These are phyloP conservation scores for Sphaerobolus stellatus DNA, from an alignment of 1,284 basidiomycete species.

Conservation along the genomic window DNA sequence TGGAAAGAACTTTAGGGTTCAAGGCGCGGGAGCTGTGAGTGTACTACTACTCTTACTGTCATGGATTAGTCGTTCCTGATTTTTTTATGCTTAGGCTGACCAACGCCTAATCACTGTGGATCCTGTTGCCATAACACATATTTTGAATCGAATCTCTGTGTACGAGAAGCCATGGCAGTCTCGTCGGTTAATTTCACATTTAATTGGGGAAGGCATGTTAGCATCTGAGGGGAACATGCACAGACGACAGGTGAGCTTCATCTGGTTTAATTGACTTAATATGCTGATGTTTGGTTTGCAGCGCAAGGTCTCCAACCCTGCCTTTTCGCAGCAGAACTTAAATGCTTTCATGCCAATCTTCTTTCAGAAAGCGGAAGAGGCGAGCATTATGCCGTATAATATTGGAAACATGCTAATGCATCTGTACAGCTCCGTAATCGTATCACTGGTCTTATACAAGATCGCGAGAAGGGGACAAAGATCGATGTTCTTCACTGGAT, in stretches of 20 bases:
- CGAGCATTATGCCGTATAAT: constrained; percentile 33
- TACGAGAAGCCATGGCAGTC: constrained; percentile 84
- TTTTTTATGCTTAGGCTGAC: constrained; percentile 61
- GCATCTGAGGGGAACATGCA: constrained; percentile 71
- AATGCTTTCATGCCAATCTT: constrained; percentile 67
- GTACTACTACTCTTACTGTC: not conserved
- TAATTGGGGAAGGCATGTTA: constrained; percentile 71
- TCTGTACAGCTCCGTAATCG: constrained; percentile 17
- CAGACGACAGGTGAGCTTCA: constrained; percentile 51
- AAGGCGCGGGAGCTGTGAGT: constrained; percentile 18
- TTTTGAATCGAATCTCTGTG: constrained; percentile 63
- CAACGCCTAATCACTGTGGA: constrained; percentile 73
- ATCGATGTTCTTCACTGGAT: constrained; percentile 75
- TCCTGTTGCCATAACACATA: constrained; percentile 64
- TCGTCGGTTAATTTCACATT: constrained; percentile 62
- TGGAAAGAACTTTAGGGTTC: constrained; percentile 18
- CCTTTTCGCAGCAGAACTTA: constrained; percentile 75
- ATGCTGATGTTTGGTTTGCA: constrained; percentile 3
- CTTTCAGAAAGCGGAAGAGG: constrained; percentile 62
- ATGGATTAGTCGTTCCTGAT: constrained; percentile 12
- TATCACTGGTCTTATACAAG: constrained; percentile 2
- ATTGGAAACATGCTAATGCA: not conserved
- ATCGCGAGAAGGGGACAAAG: constrained; percentile 21
- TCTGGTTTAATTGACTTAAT: not conserved
- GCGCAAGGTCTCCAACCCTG: constrained; percentile 70